A percentile compares a stretch with the other conserved stretches of the same genome.
phyloP scores from a whole-genome alignment of 306 rosid species.

The Datisca glomerata region DNA sequence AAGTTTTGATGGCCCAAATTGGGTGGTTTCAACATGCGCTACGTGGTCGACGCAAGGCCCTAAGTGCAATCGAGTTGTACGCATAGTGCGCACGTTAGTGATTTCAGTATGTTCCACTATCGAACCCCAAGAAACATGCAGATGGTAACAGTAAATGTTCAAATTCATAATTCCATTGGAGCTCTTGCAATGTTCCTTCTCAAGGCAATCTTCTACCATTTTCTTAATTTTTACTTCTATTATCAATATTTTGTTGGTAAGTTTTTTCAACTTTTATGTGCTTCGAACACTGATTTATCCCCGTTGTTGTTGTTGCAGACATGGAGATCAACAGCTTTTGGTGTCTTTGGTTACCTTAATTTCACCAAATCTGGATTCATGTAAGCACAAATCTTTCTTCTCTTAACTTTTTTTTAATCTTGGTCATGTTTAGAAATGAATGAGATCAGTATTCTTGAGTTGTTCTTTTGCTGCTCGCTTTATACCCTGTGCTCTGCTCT shows the following conservation, averaged over 20 bases:
- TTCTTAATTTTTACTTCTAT: neutral
- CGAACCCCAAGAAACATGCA: too few species aligned
- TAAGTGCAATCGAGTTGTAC: too few species aligned
- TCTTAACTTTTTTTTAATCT: neutral
- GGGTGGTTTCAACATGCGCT: too few species aligned
- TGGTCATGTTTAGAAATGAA: neutral
- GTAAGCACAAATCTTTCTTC: slow-evolving; percentile 22
- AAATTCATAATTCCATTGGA: slow-evolving; percentile 8
- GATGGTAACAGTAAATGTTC: too few species aligned
- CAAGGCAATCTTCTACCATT: slow-evolving; percentile 20
- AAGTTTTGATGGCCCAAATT: too few species aligned
- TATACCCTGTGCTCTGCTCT: too few species aligned
- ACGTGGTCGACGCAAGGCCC: too few species aligned
- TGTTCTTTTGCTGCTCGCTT: too few species aligned
- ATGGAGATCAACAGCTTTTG: slow-evolving; percentile 74
- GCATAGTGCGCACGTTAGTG: too few species aligned
- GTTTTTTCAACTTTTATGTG: neutral
- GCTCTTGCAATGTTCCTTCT: slow-evolving; percentile 56
- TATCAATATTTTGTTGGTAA: too few species aligned
- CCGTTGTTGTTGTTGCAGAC: slow-evolving; percentile 25
- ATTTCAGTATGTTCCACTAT: too few species aligned
- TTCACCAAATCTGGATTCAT: slow-evolving; percentile 80
- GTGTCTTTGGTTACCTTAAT: slow-evolving; percentile 64
- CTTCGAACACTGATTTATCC: neutral
- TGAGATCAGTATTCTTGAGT: too few species aligned